Percentiles rank a stretch among this genome's conserved stretches.
Evolutionary conservation across 768 basidiomycete species (phyloP).

Genomic region (Nevesoporus exiguus): DNA sequence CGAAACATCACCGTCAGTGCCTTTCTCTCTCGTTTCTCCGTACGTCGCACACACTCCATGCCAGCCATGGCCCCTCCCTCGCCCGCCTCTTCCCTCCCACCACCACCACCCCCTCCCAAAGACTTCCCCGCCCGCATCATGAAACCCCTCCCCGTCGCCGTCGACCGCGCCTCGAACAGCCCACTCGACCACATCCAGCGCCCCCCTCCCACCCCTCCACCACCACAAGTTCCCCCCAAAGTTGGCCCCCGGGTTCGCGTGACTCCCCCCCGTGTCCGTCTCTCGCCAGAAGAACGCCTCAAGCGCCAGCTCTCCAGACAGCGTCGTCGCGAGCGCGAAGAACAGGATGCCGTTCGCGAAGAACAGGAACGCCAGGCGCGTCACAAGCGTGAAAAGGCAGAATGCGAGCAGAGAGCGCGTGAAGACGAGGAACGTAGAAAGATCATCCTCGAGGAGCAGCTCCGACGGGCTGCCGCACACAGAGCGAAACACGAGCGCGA

Average conservation of each 20-base stretch:
- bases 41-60: slow-evolving; percentile 16
- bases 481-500: slow-evolving; percentile 37
- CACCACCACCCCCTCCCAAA: slow-evolving; percentile 25
- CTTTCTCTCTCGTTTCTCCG: slow-evolving; percentile 12
- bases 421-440: slow-evolving; percentile 43
- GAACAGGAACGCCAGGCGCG: slow-evolving; percentile 43
- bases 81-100: slow-evolving; percentile 4
- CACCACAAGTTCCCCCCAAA: background rate
- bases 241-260: slow-evolving; percentile 1
- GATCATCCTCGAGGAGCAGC: slow-evolving; percentile 43
- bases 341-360: slow-evolving; percentile 40
- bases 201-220: slow-evolving; percentile 3
- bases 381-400: slow-evolving; percentile 16
- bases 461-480: slow-evolving; percentile 35
- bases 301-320: slow-evolving; percentile 20
- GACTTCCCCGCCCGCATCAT: slow-evolving; percentile 4
- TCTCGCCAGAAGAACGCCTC: slow-evolving; percentile 28
- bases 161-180: slow-evolving; percentile 5
- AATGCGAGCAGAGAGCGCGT: slow-evolving; percentile 25
- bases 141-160: slow-evolving; percentile 23
- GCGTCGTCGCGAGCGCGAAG: slow-evolving; percentile 34
- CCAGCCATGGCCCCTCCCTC: background rate
- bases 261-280: slow-evolving; percentile 5
- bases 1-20: slow-evolving; percentile 7
- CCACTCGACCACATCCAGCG: background rate